phyloP scores from a whole-genome alignment of 257 asterid genomes.

The Nemophila menziesii region DNA sequence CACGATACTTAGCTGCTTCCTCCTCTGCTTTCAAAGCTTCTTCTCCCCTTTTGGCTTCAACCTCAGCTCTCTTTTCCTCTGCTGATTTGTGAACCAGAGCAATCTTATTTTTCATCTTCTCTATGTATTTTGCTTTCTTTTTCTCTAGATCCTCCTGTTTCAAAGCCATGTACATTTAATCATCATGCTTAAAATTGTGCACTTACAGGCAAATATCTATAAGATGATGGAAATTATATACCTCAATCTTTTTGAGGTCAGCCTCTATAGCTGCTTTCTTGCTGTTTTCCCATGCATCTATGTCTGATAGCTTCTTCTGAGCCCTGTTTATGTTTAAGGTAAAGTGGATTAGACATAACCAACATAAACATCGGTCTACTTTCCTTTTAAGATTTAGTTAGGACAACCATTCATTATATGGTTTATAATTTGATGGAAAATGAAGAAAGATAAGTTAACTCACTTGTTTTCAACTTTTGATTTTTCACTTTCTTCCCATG shows the following conservation, averaged over 20 bases:
- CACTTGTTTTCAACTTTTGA: conserved; percentile 84
- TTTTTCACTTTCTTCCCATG: conserved; percentile 99
- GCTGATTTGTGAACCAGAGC: conserved; percentile 65
- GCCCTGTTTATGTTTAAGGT: conserved; percentile 14
- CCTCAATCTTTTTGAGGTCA: conserved; percentile 82
- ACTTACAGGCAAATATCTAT: too few species aligned
- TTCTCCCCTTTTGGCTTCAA: conserved; percentile 77
- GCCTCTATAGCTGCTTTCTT: conserved; percentile 83
- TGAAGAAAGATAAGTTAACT: conserved; percentile 13
- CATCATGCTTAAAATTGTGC: too few species aligned
- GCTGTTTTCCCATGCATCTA: conserved; percentile 87
- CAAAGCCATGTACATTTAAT: background rate
- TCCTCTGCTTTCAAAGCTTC: conserved; percentile 91
- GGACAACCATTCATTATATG: too few species aligned
- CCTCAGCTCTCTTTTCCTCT: conserved; percentile 63
- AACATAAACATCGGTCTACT: too few species aligned
- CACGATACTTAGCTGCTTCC: conserved; percentile 65
- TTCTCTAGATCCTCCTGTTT: conserved; percentile 68
- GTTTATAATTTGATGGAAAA: background rate
- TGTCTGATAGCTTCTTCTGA: conserved; percentile 54
- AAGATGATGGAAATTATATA: conserved; percentile 15
- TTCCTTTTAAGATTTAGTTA: too few species aligned
- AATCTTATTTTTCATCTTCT: conserved; percentile 68
- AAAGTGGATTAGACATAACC: background rate
- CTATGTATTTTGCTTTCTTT: conserved; percentile 61